Base-by-base conservation (phyloP, 1,139 yeast species). In the Hansenula lynferdii region DNA sequence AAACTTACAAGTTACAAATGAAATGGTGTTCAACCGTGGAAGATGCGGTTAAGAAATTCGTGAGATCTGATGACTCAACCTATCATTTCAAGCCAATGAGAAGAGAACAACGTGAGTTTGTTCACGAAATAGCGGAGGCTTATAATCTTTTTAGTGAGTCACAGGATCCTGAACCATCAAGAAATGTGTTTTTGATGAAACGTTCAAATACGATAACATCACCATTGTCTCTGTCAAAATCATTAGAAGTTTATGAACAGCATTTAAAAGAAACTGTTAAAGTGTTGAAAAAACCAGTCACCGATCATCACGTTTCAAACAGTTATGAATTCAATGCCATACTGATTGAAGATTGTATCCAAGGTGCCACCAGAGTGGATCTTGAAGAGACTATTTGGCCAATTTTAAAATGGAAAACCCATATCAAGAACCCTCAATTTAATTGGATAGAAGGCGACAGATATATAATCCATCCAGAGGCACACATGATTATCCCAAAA, bases 141-240 rank as follows among this genome's bases (percentile, higher is more conserved):
- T 86, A 69, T 55, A 67, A 70, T 8, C 54, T 87, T 14, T 78
- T 75, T 50, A 69, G 84, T 0, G 89, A 85, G 52, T 76, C 92
- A 1, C 90, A 85, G 49, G 96, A 86, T 56, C 75, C 75, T 3
- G 96, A 86, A 47, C 96, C 96, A 0, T 70, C 77, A 41, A 62
- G 96, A 46, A 75, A 82, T 12, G 90, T 86, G 0, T 81, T 75
- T 44, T 68, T 87, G 12, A 75, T 73, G 41, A 63, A 68, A 35
- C 55, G 49, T 7, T 56, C 41, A 45, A 40, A 42, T 10, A 55
- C 77, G 0, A 48, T 43, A 5, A 47, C 59, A 6, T 66, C 67
- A 3, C 50, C 66, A 2, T 35, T 53, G 16, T 54, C 61, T 2
- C 41, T 63, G 20, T 50, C 50, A 14, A 53, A 57, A 32, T 48